Evolutionary conservation across 2,329 filamentous ascomycete genomes (phyloP).

Genomic region (Cladosporium sp.): DNA sequence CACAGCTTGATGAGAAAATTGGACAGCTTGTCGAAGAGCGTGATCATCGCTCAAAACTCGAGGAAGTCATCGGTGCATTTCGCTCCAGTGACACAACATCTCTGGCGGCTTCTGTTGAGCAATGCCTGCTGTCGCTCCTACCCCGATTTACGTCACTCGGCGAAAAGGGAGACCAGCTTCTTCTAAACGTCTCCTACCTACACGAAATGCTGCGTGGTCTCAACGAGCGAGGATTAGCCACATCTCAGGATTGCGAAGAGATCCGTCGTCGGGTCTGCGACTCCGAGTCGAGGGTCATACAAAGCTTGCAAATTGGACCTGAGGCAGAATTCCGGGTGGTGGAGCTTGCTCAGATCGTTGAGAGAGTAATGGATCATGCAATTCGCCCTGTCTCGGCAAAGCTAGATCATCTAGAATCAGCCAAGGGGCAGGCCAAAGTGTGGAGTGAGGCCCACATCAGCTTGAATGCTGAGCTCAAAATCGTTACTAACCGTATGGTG

Average conservation of each 20-base stretch:
- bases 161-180: neutral
- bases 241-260: neutral
- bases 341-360: neutral
- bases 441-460: neutral
- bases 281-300: neutral
- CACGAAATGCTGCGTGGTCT: neutral
- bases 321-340: neutral
- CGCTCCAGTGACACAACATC: neutral
- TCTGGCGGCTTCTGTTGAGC: neutral
- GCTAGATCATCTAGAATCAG: neutral
- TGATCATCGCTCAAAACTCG: neutral
- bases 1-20: slow-evolving; percentile 5
- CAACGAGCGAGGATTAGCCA: neutral
- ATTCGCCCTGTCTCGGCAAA: neutral
- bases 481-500: neutral
- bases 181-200: neutral
- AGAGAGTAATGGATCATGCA: neutral
- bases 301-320: neutral
- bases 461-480: neutral
- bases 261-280: neutral
- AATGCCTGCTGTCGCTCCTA: neutral
- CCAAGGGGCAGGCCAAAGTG: neutral
- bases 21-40: slow-evolving; percentile 8
- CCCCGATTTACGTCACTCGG: neutral
- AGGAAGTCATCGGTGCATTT: slow-evolving; percentile 1